Conservation (phyloP, 2,329 filamentous ascomycete species). For the Tolypocladium tropicale region DNA sequence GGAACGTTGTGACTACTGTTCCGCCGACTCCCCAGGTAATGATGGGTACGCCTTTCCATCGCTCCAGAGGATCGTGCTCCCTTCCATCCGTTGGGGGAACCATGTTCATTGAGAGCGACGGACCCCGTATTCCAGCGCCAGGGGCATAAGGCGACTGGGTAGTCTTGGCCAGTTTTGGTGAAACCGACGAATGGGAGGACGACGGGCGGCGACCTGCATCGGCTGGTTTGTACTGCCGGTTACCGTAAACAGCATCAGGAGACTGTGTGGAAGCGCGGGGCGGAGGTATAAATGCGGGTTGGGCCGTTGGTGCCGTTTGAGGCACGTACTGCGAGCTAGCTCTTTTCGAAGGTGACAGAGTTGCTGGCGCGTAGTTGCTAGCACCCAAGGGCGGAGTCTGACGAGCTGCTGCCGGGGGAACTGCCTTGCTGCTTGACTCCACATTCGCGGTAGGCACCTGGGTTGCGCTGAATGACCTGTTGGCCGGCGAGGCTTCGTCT, state of each 20-base stretch:
- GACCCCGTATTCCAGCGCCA: constrained; percentile 33
- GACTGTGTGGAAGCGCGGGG: constrained; percentile 53
- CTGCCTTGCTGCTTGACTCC: constrained; percentile 29
- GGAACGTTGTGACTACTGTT: constrained; percentile 72
- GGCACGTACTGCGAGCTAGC: constrained; percentile 41
- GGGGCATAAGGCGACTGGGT: constrained; percentile 17
- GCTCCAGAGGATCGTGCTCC: constrained; percentile 66
- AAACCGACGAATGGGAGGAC: constrained; percentile 36
- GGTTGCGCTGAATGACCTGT: constrained; percentile 14
- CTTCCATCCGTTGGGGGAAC: constrained; percentile 55
- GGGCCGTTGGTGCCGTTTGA: constrained; percentile 19
- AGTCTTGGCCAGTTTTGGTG: constrained; percentile 19
- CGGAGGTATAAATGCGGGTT: constrained; percentile 41
- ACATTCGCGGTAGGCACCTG: constrained; percentile 13
- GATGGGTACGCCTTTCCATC: constrained; percentile 85
- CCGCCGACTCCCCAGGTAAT: constrained; percentile 86
- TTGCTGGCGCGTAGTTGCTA: constrained; percentile 26
- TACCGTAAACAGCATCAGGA: constrained; percentile 37
- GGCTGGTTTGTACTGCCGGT: constrained; percentile 18
- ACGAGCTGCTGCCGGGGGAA: constrained; percentile 20
- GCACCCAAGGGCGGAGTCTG: constrained; percentile 40
- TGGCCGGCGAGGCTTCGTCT: constrained; percentile 9
- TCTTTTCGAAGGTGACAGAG: constrained; percentile 47
- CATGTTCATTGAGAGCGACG: constrained; percentile 46
- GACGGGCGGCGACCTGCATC: constrained; percentile 44